These are phyloP conservation scores for Salix brachista DNA, from an alignment of 345 rosid species.

Conservation along the genomic window DNA sequence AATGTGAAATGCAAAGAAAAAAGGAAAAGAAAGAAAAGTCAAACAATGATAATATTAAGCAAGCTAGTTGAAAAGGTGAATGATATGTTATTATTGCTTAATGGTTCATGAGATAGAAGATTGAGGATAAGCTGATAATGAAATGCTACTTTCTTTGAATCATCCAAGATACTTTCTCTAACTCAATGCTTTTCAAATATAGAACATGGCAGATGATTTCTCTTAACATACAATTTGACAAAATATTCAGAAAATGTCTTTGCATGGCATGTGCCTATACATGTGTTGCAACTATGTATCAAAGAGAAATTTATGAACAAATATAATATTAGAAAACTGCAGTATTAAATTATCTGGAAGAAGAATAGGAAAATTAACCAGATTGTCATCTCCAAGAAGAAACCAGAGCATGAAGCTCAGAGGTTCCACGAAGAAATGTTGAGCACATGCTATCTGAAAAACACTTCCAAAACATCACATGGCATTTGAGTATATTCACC, in stretches of 20 bases:
- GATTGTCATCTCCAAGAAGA: constrained; percentile 40
- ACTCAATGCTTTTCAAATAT: neutral
- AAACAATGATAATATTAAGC: neutral
- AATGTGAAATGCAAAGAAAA: neutral
- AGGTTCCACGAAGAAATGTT: constrained; percentile 74
- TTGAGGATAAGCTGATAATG: neutral
- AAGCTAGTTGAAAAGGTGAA: neutral
- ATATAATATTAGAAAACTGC: too few relatives aligned
- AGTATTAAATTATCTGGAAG: neutral
- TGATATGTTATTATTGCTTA: neutral
- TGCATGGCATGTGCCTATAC: too few relatives aligned
- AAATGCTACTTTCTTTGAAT: neutral
- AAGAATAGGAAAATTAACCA: constrained; percentile 38
- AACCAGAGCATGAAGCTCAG: constrained; percentile 56
- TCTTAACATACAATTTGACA: neutral
- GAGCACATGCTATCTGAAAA: constrained; percentile 82
- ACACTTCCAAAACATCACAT: constrained; percentile 17
- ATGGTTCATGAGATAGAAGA: neutral
- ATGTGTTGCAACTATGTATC: too few relatives aligned
- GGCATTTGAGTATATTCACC: neutral
- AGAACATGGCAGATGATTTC: neutral
- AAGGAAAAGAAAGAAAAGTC: neutral
- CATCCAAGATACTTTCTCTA: neutral
- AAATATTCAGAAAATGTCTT: neutral
- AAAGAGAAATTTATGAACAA: too few relatives aligned